Evolutionary conservation across 1,284 basidiomycete species (phyloP), one percentile per base, ranked within the genome.

Genomic region (Boletellus deceptivus): DNA sequence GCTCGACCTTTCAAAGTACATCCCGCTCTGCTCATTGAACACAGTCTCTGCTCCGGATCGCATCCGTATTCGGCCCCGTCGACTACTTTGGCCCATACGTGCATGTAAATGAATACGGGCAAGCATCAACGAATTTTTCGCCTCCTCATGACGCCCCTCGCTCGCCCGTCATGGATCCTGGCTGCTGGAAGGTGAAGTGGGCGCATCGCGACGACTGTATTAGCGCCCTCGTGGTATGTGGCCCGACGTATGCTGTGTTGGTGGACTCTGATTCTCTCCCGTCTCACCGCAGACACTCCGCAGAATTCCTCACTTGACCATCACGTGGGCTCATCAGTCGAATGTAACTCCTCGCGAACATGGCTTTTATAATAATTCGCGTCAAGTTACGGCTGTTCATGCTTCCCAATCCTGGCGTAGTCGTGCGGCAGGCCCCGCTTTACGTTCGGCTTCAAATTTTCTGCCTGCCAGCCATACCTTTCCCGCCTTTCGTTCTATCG

Each of bases 151-250:
- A 82, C 59, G 72, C 70, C 3, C 73, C 75, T 22, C 82, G 83
- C 38, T 74, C 72, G 27, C 45, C 72, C 7, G 57, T 59, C 14
- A 89, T 88, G 87, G 78, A 83, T 46, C 55, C 59, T 0, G 67
- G 73, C 8, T 82, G 83, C 52, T 90, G 84, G 81, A 84, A 86
- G 62, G 74, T 88, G 31, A 91, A 90, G 62, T 91, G 85, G 84
- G 72, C 74, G 27, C 79, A 86, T 65, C 76, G 88, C 37, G 83
- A 89, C 52, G 83, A 90, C 56, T 86, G 84, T 54, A 77, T 89
- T 45, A 78, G 71, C 54, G 88, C 88, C 25, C 70, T 86, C 46
- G 79, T 80, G 77, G 87, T 88, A 64, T 54, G 72, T 64, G 36
- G 31, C 14, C 38, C 41, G 9, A 35, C 18, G 41, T 48, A 31